phyloP scores from a whole-genome alignment of 495 filamentous ascomycete genomes.

The Aspergillus hancockii region DNA sequence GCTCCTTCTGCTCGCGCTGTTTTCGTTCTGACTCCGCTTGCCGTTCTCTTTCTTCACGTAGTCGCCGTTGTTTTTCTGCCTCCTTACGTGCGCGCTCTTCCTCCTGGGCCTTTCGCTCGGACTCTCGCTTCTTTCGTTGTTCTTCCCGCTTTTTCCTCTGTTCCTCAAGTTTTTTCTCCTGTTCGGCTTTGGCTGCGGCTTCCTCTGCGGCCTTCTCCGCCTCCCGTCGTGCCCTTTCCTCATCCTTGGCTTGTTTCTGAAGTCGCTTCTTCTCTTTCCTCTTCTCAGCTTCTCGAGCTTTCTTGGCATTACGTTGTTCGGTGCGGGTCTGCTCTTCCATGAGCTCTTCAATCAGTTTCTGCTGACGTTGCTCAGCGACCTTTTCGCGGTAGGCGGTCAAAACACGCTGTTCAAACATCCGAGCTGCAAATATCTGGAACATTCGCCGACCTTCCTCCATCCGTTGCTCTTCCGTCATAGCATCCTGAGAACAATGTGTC shows the following conservation, averaged over 20 bases:
- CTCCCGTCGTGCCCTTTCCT: slow-evolving; percentile 83
- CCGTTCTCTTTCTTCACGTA: slow-evolving; percentile 80
- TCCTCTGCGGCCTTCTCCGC: slow-evolving; percentile 93
- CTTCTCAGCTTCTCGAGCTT: slow-evolving; percentile 88
- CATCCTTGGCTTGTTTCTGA: slow-evolving; percentile 83
- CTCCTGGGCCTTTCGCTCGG: slow-evolving; percentile 86
- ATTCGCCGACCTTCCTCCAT: slow-evolving; percentile 98
- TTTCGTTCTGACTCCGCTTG: slow-evolving; percentile 75
- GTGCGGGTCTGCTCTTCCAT: slow-evolving; percentile 76
- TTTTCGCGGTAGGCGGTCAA: slow-evolving; percentile 97
- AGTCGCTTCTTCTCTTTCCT: slow-evolving; percentile 85
- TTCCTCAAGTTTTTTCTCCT: slow-evolving; percentile 80
- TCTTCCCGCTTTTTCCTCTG: slow-evolving; percentile 79
- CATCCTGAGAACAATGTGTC: slow-evolving; percentile 62
- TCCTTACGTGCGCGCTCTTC: slow-evolving; percentile 82
- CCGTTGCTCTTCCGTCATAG: slow-evolving; percentile 96
- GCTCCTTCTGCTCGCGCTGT: slow-evolving; percentile 69
- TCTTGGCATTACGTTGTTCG: slow-evolving; percentile 83
- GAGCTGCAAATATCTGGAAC: slow-evolving; percentile 99
- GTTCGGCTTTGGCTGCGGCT: slow-evolving; percentile 69
- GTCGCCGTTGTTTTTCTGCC: slow-evolving; percentile 71
- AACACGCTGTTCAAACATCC: slow-evolving; percentile 99
- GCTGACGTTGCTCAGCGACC: slow-evolving; percentile 86
- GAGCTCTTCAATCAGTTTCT: slow-evolving; percentile 88
- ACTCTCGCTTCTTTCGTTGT: slow-evolving; percentile 86